Base-by-base conservation (phyloP, 768 basidiomycete genomes). In the Filobasidium floriforme region DNA sequence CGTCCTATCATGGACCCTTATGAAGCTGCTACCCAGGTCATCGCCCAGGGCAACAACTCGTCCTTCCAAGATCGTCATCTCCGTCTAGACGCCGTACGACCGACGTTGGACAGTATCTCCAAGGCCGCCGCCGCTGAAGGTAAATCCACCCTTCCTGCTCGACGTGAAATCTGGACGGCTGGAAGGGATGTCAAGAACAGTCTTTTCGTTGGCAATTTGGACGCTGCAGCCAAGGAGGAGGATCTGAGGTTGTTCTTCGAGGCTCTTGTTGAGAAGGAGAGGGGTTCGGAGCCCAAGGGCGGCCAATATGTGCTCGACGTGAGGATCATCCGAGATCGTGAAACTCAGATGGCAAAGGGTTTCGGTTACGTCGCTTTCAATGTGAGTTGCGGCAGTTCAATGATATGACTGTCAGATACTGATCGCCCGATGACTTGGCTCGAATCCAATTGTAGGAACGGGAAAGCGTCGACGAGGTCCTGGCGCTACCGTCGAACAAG, bases 341-440 rank as follows among this genome's bases (percentile, higher is more conserved):
- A 89, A 66, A 96, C 91, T 0, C 91, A 92, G 71, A 84, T 97
- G 15, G 94, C 93, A 14, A 96, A 94, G 79, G 93, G 93, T 5
- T 93, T 97, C 76, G 91, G 89, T 11, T 96, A 97, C 73, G 86
- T 98, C 22, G 87, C 91, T 71, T 90, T 97, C 69, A 76, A 81
- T 64, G 94, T 94, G 77, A 68, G 88, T 82, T 24, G 26, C 5
- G 26, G 24, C 19, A 18, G 12, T 10, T 28, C 32, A 22, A 65
- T 55, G n/a, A 46, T n/a, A 18, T 18, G 24, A 29, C 11, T 22
- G 28, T 14, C 19, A 9, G 32, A 37, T 37, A 37, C 6, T 46
- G 14, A 26, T 19, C 44, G 14, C 54, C 37, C 10, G 22, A 24
- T 40, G 26, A 37, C 26, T 37, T 57, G 14, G n/a, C 14, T n/a